These are phyloP conservation scores for Polyporus arcularius DNA, from an alignment of 768 basidiomycete genomes.

Conservation along the genomic window DNA sequence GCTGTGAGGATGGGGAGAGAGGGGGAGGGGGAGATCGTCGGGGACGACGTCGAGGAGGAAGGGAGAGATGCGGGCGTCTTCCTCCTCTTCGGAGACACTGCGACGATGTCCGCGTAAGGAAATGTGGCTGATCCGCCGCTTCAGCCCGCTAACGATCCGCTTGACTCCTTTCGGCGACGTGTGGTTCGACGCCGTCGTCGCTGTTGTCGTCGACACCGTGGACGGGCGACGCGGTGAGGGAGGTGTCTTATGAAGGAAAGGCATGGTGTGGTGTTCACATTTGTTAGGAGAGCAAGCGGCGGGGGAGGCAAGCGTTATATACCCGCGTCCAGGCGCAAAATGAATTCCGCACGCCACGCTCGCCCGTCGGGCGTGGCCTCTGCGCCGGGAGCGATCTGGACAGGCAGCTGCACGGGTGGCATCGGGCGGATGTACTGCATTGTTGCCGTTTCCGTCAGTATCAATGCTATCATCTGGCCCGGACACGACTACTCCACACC, in stretches of 20 bases:
- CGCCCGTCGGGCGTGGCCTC: conserved; percentile 10
- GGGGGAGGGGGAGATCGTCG: conserved; percentile 8
- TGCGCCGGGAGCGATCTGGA: conserved; percentile 18
- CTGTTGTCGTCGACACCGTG: background rate
- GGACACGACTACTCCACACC: conserved; percentile 4
- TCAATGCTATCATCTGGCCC: background rate
- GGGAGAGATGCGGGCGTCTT: conserved; percentile 1
- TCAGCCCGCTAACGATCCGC: conserved; percentile 23
- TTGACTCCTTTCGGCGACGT: conserved; percentile 18
- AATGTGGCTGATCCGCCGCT: conserved; percentile 22
- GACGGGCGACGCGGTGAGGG: background rate
- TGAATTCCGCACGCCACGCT: conserved; percentile 9
- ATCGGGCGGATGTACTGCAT: conserved; percentile 3
- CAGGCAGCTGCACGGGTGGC: background rate
- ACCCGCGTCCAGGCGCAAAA: background rate
- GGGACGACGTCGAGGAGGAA: background rate
- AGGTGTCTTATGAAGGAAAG: background rate
- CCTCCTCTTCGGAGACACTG: background rate
- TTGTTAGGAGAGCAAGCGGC: background rate
- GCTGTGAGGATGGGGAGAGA: conserved; percentile 2
- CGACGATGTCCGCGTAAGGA: conserved; percentile 18
- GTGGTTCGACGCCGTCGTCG: background rate
- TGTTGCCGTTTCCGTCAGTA: background rate
- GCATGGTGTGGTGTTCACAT: conserved; percentile 14
- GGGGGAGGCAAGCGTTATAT: conserved; percentile 4